Conservation (phyloP, 768 basidiomycete genomes). For the Myochromella boudieri region DNA sequence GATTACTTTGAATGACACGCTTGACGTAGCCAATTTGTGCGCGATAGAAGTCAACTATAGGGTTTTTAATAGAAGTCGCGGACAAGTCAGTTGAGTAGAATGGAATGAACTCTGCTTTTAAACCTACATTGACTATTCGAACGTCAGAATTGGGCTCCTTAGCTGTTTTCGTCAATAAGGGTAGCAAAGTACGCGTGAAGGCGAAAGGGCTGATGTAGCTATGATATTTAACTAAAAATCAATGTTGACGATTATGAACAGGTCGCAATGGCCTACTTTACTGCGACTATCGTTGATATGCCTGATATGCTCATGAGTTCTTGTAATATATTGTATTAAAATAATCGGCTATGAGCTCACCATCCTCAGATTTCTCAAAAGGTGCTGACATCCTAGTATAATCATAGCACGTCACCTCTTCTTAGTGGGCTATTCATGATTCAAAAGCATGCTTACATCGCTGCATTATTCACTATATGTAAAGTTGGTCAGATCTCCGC, state of each 20-base stretch:
- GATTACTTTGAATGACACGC: slow-evolving; percentile 25
- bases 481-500: neutral
- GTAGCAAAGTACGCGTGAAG: slow-evolving; percentile 53
- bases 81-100: neutral
- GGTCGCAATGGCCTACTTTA: neutral
- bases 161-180: slow-evolving; percentile 51
- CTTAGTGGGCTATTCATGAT: slow-evolving; percentile 1
- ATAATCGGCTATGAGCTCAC: neutral
- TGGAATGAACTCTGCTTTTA: neutral
- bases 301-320: slow-evolving; percentile 32
- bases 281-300: slow-evolving; percentile 47
- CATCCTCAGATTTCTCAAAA: slow-evolving; percentile 13
- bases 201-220: slow-evolving; percentile 57
- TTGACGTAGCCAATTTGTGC: slow-evolving; percentile 21
- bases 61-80: neutral
- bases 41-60: slow-evolving; percentile 33
- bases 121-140: slow-evolving; percentile 55
- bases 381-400: slow-evolving; percentile 15
- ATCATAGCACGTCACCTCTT: neutral
- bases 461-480: slow-evolving; percentile 59
- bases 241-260: neutral
- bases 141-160: slow-evolving; percentile 50
- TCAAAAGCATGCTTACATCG: slow-evolving; percentile 31
- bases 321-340: neutral
- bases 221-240: neutral